These are phyloP conservation scores for Elongisporangium undulatum DNA, from an alignment of 352 stramenopile species.

Conservation along the genomic window DNA sequence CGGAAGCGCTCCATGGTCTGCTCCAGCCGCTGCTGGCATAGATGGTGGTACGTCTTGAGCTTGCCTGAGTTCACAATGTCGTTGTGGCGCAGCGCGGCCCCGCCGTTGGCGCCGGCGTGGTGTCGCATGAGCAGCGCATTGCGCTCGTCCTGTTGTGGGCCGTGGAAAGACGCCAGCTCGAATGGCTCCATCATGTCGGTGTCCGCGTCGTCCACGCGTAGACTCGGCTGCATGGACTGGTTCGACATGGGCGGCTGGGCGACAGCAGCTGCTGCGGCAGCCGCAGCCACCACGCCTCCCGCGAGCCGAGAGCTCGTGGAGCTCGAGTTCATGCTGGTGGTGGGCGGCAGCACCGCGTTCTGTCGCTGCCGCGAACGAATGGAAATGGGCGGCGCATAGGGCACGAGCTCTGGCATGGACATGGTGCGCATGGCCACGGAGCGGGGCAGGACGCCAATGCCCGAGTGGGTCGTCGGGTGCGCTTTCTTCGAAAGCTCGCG, in stretches of 20 bases:
- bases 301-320: not conserved
- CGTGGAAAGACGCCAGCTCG: not conserved
- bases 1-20: conserved; percentile 37
- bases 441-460: not conserved
- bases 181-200: not conserved
- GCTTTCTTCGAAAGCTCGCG: not conserved
- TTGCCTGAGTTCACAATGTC: not conserved
- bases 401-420: not conserved
- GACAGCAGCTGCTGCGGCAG: not conserved
- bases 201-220: not conserved
- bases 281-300: not conserved
- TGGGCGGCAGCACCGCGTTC: not conserved
- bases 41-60: conserved; percentile 43
- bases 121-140: not conserved
- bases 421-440: not conserved
- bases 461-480: not conserved
- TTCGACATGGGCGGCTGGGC: not conserved
- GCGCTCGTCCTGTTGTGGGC: not conserved
- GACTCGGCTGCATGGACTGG: not conserved
- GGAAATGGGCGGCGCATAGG: not conserved
- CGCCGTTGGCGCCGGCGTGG: not conserved
- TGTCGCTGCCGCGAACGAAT: not conserved
- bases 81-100: not conserved
- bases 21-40: conserved; percentile 38
- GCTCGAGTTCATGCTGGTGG: not conserved